Base-by-base conservation (phyloP, 2,329 filamentous ascomycete species). In the Aspergillus latus region DNA sequence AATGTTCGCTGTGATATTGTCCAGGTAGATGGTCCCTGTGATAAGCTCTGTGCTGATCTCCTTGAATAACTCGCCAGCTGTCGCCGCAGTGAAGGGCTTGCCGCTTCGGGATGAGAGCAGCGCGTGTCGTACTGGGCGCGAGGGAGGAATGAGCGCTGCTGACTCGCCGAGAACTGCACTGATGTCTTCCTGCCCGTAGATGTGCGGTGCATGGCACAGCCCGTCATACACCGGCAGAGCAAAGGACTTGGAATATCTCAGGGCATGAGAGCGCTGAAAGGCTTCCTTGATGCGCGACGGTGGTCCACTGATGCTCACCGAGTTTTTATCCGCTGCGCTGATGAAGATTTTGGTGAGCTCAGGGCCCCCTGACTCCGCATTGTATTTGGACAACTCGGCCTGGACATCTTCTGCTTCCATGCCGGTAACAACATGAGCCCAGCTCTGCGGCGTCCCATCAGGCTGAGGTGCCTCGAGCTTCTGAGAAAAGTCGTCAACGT, bases 391-490 rank as follows among this genome's bases (percentile, higher is more conserved):
- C 7, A 61, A 13, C 29, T 61, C 59, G 5, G 43, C 26, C 16
- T 56, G 59, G n/a, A 59, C 52, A 5, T 36, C 53, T 1, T 56
- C 42, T 2, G 36, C 32, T 2, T 44, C 40, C 39, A 57, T 26
- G 7, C 40, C 53, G 8, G 43, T 54, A 15, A 61, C 46, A 9
- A 61, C 57, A 10, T 53, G 42, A 28, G 59, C 54, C 59, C 57
- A 61, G 46, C 57, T 59, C 49, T 47, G 45, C 2, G 53, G 44
- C n/a, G 49, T 39, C 11, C 52, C 52, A n/a, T 59, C 57, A 3
- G 62, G 56, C 16, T 73, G 68, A 2, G 68, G 71, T 10, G 74
- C 59, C 0, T 82, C 78, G 3, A 72, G 63, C 2, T 80, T 62
- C 8, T 42, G 50, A 4, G 50, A 52, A 7, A 52, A 29, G 7